Percentiles rank a stretch among this genome's conserved stretches.
Conservation (phyloP, 768 basidiomycete species). For the Lanmaoa rubissima region DNA sequence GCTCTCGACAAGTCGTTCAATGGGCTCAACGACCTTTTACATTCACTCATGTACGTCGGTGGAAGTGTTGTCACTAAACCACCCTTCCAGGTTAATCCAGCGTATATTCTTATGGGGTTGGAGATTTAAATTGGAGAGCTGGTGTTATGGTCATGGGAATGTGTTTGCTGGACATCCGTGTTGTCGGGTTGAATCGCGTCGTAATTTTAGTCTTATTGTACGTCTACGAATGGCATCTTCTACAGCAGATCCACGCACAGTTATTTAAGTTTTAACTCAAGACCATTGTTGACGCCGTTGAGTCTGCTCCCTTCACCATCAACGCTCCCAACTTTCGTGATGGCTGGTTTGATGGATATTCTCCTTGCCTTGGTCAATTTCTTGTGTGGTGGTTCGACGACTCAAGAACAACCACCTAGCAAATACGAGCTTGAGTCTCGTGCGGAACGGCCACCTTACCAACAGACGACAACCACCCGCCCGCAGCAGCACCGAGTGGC, state of each 20-base stretch:
- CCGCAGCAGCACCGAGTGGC: neutral
- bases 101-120: conserved; percentile 82
- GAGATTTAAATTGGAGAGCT: conserved; percentile 52
- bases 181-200: conserved; percentile 23
- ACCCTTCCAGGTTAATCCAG: conserved; percentile 69
- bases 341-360: conserved; percentile 28
- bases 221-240: neutral
- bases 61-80: conserved; percentile 82
- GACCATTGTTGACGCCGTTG: neutral
- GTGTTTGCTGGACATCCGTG: conserved; percentile 19
- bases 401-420: conserved; percentile 8
- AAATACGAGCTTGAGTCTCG: conserved; percentile 1
- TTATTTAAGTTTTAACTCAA: neutral
- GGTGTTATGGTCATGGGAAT: conserved; percentile 28
- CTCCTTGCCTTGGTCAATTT: conserved; percentile 21
- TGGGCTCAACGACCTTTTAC: conserved; percentile 70
- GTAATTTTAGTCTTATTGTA: conserved; percentile 12
- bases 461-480: neutral
- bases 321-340: neutral
- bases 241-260: neutral
- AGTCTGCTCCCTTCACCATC: neutral
- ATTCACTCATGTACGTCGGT: conserved; percentile 92
- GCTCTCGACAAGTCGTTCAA: conserved; percentile 72
- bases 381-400: conserved; percentile 25
- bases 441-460: conserved; percentile 12